Conservation (phyloP, 306 rosid genomes). For the Gastrolobium villosum region DNA sequence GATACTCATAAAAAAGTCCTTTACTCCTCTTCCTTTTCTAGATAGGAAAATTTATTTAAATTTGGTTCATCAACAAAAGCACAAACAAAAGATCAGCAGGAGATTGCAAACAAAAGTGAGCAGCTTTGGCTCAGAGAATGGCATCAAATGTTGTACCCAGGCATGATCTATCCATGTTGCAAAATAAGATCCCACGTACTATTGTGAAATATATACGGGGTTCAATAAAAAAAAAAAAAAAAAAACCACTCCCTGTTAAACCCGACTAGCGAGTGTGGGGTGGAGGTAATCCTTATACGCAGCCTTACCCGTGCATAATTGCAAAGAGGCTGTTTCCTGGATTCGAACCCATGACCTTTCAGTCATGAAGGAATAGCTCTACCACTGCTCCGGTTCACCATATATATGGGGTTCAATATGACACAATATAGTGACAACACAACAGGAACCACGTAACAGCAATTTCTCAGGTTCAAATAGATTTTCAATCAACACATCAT, state of each 20-base stretch:
- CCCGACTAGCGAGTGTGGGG: too few species aligned
- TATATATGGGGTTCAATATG: background rate
- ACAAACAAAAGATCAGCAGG: background rate
- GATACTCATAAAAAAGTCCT: too few species aligned
- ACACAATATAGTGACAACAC: background rate
- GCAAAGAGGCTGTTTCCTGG: too few species aligned
- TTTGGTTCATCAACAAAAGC: background rate
- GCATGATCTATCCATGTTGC: background rate
- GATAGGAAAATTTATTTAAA: background rate
- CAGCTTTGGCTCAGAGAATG: background rate
- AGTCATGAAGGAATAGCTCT: too few species aligned
- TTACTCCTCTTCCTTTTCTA: too few species aligned
- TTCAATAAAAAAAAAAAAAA: too few species aligned
- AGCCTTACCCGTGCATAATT: too few species aligned
- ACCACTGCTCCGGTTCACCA: too few species aligned
- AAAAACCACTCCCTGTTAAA: too few species aligned
- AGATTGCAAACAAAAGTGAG: background rate
- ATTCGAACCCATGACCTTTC: too few species aligned
- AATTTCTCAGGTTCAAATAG: background rate
- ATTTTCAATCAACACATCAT: background rate
- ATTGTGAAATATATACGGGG: background rate
- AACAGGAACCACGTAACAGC: background rate
- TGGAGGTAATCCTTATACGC: too few species aligned
- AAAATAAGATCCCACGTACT: background rate
- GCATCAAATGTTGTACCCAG: background rate